Evolutionary conservation across 2,329 filamentous ascomycete species (phyloP).

Genomic region (Colletotrichum incanum): DNA sequence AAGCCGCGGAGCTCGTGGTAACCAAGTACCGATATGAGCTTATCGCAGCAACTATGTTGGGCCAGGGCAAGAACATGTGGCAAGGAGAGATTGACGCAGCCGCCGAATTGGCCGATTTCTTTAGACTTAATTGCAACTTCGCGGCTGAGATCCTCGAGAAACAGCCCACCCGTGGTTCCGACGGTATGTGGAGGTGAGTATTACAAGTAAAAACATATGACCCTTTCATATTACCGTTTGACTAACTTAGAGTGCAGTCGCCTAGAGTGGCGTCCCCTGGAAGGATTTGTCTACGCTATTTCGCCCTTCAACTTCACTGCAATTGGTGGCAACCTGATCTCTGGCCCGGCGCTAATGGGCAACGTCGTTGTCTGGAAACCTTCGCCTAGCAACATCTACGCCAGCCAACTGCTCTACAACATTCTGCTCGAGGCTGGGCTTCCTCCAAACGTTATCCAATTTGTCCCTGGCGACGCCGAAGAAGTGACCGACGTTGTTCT

Average conservation of each 20-base stretch:
- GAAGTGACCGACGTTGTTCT: slow-evolving; percentile 86
- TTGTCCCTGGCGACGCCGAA: slow-evolving; percentile 89
- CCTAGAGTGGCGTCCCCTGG: slow-evolving; percentile 88
- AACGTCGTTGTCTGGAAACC: slow-evolving; percentile 95
- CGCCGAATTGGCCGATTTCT: slow-evolving; percentile 92
- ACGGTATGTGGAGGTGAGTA: slow-evolving; percentile 81
- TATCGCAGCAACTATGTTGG: slow-evolving; percentile 96
- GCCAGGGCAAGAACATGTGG: slow-evolving; percentile 98
- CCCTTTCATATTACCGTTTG: not conserved
- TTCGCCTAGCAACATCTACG: slow-evolving; percentile 85
- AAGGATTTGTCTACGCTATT: slow-evolving; percentile 96
- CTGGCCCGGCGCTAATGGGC: slow-evolving; percentile 87
- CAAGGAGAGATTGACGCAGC: slow-evolving; percentile 98
- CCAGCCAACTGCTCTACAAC: slow-evolving; percentile 91
- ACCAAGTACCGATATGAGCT: slow-evolving; percentile 97
- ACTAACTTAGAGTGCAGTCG: slow-evolving; percentile 63
- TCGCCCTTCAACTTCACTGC: slow-evolving; percentile 98
- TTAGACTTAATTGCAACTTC: slow-evolving; percentile 94
- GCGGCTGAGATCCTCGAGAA: slow-evolving; percentile 91
- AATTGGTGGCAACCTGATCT: slow-evolving; percentile 89
- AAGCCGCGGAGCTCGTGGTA: slow-evolving; percentile 91
- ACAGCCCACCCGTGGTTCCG: slow-evolving; percentile 87
- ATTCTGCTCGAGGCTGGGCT: slow-evolving; percentile 93
- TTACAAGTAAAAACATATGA: fast-evolving
- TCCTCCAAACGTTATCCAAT: slow-evolving; percentile 91